These are phyloP conservation scores for Copromyces sp. DNA, from an alignment of 495 filamentous ascomycete species.

Conservation along the genomic window DNA sequence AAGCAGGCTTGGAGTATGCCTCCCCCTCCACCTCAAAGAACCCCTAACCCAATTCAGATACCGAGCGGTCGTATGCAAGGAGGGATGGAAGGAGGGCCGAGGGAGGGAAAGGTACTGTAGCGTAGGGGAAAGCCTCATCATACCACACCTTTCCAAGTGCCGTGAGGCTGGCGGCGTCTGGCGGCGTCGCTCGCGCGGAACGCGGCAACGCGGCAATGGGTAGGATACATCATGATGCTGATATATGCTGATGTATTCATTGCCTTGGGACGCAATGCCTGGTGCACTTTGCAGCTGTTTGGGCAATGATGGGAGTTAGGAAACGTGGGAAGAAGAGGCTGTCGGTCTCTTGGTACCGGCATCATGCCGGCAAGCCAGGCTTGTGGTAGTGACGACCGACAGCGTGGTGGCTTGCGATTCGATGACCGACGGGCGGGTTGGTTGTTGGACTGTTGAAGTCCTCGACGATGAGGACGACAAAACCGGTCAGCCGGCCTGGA, in stretches of 20 bases:
- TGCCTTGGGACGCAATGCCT: neutral
- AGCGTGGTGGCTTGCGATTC: neutral
- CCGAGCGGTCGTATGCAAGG: too few species aligned
- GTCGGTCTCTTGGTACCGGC: neutral
- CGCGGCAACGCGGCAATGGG: neutral
- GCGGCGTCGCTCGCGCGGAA: too few species aligned
- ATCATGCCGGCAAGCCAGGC: neutral
- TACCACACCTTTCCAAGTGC: too few species aligned
- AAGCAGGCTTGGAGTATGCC: too few species aligned
- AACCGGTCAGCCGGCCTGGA: neutral
- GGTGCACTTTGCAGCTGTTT: neutral
- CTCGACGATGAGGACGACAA: neutral
- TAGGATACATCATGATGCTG: neutral
- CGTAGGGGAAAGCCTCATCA: too few species aligned
- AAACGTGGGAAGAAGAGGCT: neutral
- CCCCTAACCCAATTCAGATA: too few species aligned
- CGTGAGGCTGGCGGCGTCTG: too few species aligned
- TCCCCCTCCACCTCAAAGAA: too few species aligned
- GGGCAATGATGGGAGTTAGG: neutral
- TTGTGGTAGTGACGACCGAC: neutral
- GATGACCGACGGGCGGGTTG: neutral
- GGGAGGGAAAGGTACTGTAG: too few species aligned
- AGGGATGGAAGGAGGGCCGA: too few species aligned
- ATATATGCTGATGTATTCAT: neutral
- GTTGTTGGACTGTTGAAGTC: neutral